These are phyloP conservation scores for Haematococcus lacustris DNA, from an alignment of 139 green algal species.

Conservation along the genomic window DNA sequence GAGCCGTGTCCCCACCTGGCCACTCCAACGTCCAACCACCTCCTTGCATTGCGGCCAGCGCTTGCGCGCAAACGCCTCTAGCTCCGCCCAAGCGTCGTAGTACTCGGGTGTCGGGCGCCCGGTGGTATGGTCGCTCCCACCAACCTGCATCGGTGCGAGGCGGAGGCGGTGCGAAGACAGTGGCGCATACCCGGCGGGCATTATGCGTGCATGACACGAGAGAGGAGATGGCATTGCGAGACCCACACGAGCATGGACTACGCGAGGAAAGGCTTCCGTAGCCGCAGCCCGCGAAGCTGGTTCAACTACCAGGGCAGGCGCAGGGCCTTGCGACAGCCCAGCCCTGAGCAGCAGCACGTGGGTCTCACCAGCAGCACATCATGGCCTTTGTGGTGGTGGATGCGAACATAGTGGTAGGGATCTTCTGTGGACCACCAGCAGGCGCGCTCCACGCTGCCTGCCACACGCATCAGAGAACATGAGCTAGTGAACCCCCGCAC, in stretches of 20 bases:
- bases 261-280: not conserved
- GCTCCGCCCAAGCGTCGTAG: conserved; percentile 31
- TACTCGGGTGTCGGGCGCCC: conserved; percentile 26
- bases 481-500: too few species aligned
- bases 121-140: conserved; percentile 44
- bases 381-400: conserved; percentile 11
- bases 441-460: conserved; percentile 25
- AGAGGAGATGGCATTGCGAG: not conserved
- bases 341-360: not conserved
- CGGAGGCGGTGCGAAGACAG: not conserved
- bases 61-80: conserved; percentile 30
- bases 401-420: conserved; percentile 58
- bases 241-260: not conserved
- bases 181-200: not conserved
- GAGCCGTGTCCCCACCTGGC: conserved; percentile 24
- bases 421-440: conserved; percentile 56
- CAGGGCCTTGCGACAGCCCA: not conserved
- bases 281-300: not conserved
- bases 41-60: conserved; percentile 36
- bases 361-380: not conserved
- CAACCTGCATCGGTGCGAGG: not conserved
- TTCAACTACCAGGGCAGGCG: not conserved
- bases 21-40: conserved; percentile 44
- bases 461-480: not conserved
- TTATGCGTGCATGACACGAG: not conserved